These are phyloP conservation scores for Wickerhamiella dianesei DNA, from an alignment of 805 yeast genomes.

Conservation along the genomic window DNA sequence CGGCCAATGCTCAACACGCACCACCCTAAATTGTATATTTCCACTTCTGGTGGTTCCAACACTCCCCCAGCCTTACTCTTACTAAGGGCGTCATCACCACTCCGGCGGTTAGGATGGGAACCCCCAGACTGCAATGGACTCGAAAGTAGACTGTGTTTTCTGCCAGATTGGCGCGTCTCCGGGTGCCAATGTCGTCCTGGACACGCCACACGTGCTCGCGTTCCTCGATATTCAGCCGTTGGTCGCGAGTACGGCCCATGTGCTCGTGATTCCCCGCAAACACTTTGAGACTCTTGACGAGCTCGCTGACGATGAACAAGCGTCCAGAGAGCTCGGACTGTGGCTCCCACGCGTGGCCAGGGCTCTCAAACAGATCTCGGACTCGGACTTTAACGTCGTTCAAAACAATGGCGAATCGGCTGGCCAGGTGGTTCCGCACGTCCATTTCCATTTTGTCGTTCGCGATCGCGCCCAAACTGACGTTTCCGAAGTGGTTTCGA, in stretches of 20 bases:
- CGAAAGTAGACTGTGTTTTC: conserved; percentile 18
- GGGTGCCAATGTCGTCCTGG: conserved; percentile 19
- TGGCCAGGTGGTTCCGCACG: conserved; percentile 85
- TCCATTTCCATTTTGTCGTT: conserved; percentile 86
- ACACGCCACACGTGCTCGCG: conserved; percentile 23
- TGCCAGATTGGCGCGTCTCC: conserved; percentile 19
- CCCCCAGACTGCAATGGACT: no score
- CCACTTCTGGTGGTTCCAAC: no score
- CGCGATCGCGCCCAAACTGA: conserved; percentile 26
- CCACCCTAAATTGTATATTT: background rate
- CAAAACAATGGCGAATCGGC: conserved; percentile 65
- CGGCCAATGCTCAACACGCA: background rate
- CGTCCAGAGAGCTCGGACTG: conserved; percentile 13
- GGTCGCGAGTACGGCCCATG: conserved; percentile 25
- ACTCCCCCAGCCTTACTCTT: no score
- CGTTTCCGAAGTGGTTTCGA: conserved; percentile 5
- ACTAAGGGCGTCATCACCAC: no score
- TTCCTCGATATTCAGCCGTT: conserved; percentile 28
- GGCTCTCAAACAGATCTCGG: conserved; percentile 17
- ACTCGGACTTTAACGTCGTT: conserved; percentile 27
- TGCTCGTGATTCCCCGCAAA: conserved; percentile 25
- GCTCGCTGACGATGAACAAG: conserved; percentile 16
- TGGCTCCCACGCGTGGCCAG: conserved; percentile 20
- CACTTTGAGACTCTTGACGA: conserved; percentile 22
- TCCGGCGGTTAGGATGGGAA: no score